Evolutionary conservation across 2,329 filamentous ascomycete genomes (phyloP).

Genomic region (Meredithiella fracta): DNA sequence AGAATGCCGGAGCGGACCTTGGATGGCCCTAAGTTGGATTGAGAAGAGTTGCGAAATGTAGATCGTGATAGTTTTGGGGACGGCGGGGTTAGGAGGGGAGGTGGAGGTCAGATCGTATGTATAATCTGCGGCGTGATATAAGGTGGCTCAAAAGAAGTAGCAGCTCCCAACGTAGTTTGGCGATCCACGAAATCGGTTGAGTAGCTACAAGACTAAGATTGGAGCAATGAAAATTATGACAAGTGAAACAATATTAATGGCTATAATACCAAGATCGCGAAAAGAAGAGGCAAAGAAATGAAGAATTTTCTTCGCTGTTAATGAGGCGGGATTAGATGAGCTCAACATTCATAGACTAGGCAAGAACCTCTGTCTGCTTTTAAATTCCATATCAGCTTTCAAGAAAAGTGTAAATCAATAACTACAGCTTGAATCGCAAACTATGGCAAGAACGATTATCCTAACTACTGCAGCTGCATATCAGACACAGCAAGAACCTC

Average conservation of each 20-base stretch:
- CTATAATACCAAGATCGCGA: background rate
- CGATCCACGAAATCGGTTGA: background rate
- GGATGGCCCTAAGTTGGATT: background rate
- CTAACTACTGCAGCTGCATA: too few species aligned
- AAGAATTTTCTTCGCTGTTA: background rate
- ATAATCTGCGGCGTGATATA: background rate
- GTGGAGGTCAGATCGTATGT: background rate
- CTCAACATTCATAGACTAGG: too few species aligned
- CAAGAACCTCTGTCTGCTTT: too few species aligned
- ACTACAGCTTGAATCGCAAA: too few species aligned
- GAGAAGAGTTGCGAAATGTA: background rate
- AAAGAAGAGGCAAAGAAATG: background rate
- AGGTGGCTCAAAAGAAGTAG: background rate
- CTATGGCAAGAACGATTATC: too few species aligned
- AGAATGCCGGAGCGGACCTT: background rate
- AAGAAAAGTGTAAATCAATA: too few species aligned
- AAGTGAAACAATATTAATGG: background rate
- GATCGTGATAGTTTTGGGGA: too few species aligned
- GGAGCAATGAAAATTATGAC: background rate
- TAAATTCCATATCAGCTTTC: too few species aligned
- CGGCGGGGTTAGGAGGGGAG: too few species aligned
- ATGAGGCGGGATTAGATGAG: too few species aligned
- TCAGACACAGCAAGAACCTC: too few species aligned
- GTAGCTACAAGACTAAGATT: background rate
- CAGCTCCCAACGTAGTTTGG: background rate